Evolutionary conservation across 352 stramenopile genomes (phyloP).

Genomic region (Aphanomyces stellatus): DNA sequence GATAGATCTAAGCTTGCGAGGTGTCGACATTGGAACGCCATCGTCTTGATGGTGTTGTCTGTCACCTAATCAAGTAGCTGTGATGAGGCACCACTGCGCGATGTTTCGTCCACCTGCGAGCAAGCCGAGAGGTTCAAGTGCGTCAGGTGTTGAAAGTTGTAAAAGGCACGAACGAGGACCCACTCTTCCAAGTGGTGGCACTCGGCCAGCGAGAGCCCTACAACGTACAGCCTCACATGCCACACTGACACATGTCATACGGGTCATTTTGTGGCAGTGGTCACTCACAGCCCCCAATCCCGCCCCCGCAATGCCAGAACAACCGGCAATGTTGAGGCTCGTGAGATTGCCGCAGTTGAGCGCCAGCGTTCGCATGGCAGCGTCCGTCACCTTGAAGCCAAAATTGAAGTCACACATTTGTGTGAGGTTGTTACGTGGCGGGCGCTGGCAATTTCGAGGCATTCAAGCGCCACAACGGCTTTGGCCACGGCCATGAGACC

Average conservation of each 20-base stretch:
- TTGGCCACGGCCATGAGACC: slow-evolving; percentile 45
- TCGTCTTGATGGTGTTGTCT: slow-evolving; percentile 75
- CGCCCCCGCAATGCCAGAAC: slow-evolving; percentile 38
- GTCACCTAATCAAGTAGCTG: slow-evolving; percentile 51
- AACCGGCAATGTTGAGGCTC: slow-evolving; percentile 43
- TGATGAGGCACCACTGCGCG: slow-evolving; percentile 32
- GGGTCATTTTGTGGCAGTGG: slow-evolving; percentile 29
- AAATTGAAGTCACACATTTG: background rate
- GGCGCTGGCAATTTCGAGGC: slow-evolving; percentile 42
- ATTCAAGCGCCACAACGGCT: slow-evolving; percentile 39
- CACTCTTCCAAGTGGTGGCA: slow-evolving; percentile 54
- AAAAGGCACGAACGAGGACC: slow-evolving; percentile 59
- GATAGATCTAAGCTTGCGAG: slow-evolving; percentile 64
- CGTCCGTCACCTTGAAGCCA: slow-evolving; percentile 36
- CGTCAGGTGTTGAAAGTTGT: slow-evolving; percentile 40
- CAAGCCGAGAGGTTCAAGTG: slow-evolving; percentile 66
- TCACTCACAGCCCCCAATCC: slow-evolving; percentile 59
- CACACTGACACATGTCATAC: background rate
- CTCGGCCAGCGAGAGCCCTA: slow-evolving; percentile 37
- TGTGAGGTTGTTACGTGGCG: background rate
- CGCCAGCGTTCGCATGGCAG: slow-evolving; percentile 39
- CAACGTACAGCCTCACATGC: background rate
- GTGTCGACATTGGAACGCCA: slow-evolving; percentile 57
- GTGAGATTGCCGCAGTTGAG: slow-evolving; percentile 39
- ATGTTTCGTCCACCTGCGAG: slow-evolving; percentile 28